These are phyloP conservation scores for Albifimbria verrucaria DNA, from an alignment of 2,329 filamentous ascomycete species.

Conservation along the genomic window DNA sequence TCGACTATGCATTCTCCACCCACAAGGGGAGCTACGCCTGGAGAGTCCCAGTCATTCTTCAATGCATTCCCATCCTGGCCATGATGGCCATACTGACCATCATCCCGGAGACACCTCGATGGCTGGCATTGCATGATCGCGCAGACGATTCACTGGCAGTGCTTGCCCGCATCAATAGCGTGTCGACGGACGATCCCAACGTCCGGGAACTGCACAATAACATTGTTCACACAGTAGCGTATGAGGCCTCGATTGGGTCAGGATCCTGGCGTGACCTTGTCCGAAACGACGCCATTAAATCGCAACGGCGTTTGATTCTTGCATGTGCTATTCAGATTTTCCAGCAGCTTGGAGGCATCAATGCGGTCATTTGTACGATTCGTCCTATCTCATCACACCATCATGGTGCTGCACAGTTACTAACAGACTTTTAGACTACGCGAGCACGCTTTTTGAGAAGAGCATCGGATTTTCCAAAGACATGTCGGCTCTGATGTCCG, in stretches of 20 bases:
- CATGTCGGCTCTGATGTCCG: slow-evolving; percentile 48
- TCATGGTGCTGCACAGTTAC: not conserved
- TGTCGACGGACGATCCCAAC: slow-evolving; percentile 15
- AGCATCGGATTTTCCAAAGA: slow-evolving; percentile 38
- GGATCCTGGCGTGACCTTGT: slow-evolving; percentile 27
- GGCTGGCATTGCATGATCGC: slow-evolving; percentile 36
- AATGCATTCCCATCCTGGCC: slow-evolving; percentile 35
- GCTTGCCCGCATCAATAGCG: slow-evolving; percentile 31
- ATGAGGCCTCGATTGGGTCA: slow-evolving; percentile 27
- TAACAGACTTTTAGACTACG: slow-evolving; percentile 30
- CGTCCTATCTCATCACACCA: too few relatives aligned
- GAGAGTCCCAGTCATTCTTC: slow-evolving; percentile 38
- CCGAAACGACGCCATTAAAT: slow-evolving; percentile 28
- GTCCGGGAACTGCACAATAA: slow-evolving; percentile 22
- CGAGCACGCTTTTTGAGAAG: slow-evolving; percentile 42
- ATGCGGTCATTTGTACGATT: slow-evolving; percentile 41
- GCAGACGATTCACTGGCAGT: slow-evolving; percentile 33
- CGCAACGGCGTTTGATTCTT: slow-evolving; percentile 25
- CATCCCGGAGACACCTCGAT: slow-evolving; percentile 42
- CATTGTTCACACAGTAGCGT: slow-evolving; percentile 28
- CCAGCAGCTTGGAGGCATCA: slow-evolving; percentile 48
- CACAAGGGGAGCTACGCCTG: slow-evolving; percentile 29
- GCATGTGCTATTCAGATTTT: slow-evolving; percentile 26
- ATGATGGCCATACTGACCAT: slow-evolving; percentile 34
- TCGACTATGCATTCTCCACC: slow-evolving; percentile 38